These are phyloP conservation scores for Cornus suecica DNA, from an alignment of 148 eudicot species.

Conservation along the genomic window DNA sequence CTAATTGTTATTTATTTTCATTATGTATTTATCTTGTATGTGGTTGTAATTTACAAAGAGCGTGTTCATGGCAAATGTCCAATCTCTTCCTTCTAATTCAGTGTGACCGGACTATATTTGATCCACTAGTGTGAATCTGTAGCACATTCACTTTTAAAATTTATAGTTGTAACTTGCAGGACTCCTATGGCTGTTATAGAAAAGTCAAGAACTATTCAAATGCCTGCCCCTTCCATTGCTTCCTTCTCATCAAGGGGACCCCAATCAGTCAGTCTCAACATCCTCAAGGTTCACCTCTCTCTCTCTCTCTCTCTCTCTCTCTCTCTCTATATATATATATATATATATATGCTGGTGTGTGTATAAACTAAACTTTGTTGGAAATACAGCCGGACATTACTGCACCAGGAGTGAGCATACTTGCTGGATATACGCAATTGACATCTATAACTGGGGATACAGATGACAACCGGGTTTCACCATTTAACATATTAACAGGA, in stretches of 20 bases:
- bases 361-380: not conserved
- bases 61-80: no score
- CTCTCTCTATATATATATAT: no score
- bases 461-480: constrained; percentile 32
- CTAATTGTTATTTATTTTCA: no score
- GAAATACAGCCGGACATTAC: constrained; percentile 67
- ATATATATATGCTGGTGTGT: no score
- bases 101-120: no score
- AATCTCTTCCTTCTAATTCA: no score
- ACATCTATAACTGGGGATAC: constrained; percentile 30
- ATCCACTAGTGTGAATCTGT: not conserved
- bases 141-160: not conserved
- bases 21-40: no score
- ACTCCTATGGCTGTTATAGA: constrained; percentile 45
- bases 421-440: constrained; percentile 60
- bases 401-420: constrained; percentile 74
- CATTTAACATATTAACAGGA: constrained; percentile 58
- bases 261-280: constrained; percentile 40
- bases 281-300: constrained; percentile 59
- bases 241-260: constrained; percentile 91
- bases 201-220: constrained; percentile 33
- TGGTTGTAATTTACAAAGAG: no score
- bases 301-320: constrained; percentile 5
- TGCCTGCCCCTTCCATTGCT: constrained; percentile 55
- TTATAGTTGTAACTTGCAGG: constrained; percentile 23